Evolutionary conservation across 306 rosid genomes (phyloP).

Genomic region (Gastrolobium villosum): DNA sequence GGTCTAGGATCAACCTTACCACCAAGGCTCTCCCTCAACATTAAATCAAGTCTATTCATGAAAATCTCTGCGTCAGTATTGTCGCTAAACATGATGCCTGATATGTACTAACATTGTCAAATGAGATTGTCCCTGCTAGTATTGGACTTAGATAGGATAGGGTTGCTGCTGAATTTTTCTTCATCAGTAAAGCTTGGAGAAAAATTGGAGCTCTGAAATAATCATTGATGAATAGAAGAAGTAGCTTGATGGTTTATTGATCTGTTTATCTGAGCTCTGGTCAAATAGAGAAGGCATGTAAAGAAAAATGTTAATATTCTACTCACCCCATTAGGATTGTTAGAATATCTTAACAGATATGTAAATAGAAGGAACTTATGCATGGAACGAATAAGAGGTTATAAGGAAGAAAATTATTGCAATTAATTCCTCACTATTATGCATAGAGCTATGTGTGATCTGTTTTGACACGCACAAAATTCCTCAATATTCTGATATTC

Average conservation of each 20-base stretch:
- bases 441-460: no score
- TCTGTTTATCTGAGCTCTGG: neutral
- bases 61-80: neutral
- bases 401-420: no score
- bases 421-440: no score
- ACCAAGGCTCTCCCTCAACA: no score
- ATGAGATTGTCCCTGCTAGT: neutral
- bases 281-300: neutral
- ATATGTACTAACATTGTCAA: neutral
- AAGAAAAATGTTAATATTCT: neutral
- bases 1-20: no score
- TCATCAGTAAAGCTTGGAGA: constrained; percentile 10
- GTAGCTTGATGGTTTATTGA: neutral
- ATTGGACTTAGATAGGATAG: neutral
- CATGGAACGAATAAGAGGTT: no score
- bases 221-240: neutral
- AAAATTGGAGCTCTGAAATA: neutral
- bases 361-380: no score
- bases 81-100: neutral
- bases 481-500: no score
- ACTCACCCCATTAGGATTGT: neutral
- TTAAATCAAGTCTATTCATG: no score
- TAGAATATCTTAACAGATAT: no score
- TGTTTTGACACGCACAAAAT: no score
- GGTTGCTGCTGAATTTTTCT: constrained; percentile 2